Base-by-base conservation (phyloP, 2,329 filamentous ascomycete genomes). In the Pseudogymnoascus verrucosus region DNA sequence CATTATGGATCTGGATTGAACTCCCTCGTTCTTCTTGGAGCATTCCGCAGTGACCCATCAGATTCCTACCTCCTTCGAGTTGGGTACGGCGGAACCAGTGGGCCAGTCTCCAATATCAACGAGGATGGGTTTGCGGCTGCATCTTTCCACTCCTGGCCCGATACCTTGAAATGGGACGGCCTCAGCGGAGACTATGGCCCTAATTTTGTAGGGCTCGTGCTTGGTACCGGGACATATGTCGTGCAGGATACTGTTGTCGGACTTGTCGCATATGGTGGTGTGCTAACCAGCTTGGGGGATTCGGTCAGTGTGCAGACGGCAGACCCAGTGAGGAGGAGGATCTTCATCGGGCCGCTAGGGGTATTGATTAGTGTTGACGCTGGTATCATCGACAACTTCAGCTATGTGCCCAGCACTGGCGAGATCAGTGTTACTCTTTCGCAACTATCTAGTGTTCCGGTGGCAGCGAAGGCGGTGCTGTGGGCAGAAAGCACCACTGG, bases 1-100 rank as follows among this genome's bases (percentile, higher is more conserved):
- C 84, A 87, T 71, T 87, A 86, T 67, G 83, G 83, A 16, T 85
- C 82, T 0, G 80, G 77, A 0, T 79, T 86, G 5, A 86, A 86
- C 69, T 77, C 82, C 0, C 76, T 84, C 0, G 81, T 83, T 1
- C 74, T 85, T 1, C 78, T 86, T 2, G 76, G 77, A 1, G 75
- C 79, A 3, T 86, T 81, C 71, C 79, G 81, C 37, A 69, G 75
- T 59, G 69, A 79, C 36, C 75, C 81, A 0, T 69, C 74, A 0
- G 78, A 82, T 67, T 71, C 78, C 5, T 81, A 86, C 64, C 74
- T 81, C 1, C 74, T 86, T 2, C 78, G 81, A 2, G 77, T 82
- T 0, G 84, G 81, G 0, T 85, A 81, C 67, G 83, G 78, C 2
- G 83, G 83, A 0, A 79, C 77, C 64, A 78, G 74, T 14, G 83